Conservation (phyloP, 2,329 filamentous ascomycete genomes). For the Raffaelea deltoideospora region DNA sequence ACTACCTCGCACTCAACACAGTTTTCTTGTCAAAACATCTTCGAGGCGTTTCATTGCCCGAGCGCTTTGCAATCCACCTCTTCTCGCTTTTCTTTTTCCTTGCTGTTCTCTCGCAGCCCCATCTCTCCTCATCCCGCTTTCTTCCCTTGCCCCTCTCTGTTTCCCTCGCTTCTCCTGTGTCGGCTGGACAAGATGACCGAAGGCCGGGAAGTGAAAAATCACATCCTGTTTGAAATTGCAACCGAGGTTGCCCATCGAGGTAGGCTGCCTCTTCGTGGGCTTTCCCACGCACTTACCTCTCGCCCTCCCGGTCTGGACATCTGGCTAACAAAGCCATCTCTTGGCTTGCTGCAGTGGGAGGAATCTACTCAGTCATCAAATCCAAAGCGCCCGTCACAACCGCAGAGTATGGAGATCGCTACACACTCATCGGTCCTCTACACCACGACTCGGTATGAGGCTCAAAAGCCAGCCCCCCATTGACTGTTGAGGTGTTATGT, state of each 20-base stretch:
- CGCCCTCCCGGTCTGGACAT: too few species aligned
- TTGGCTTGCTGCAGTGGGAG: conserved; percentile 72
- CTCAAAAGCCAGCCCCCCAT: background rate
- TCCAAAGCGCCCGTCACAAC: conserved; percentile 97
- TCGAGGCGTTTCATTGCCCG: too few species aligned
- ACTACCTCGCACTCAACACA: too few species aligned
- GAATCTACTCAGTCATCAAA: conserved; percentile 98
- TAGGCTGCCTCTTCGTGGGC: too few species aligned
- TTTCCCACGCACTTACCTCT: too few species aligned
- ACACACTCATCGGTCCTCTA: conserved; percentile 87
- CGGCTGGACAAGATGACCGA: too few species aligned
- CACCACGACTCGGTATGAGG: conserved; percentile 76
- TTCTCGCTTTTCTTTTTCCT: too few species aligned
- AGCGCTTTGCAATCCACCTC: too few species aligned
- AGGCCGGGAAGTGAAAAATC: conserved; percentile 85
- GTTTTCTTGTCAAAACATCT: background rate
- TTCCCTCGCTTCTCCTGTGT: background rate
- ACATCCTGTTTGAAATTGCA: conserved; percentile 90
- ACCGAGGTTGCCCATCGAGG: conserved; percentile 96
- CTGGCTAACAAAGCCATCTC: too few species aligned
- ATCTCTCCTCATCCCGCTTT: too few species aligned
- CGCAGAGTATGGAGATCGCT: conserved; percentile 94
- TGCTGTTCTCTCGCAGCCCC: too few species aligned
- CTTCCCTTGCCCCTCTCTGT: background rate
- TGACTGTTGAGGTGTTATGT: background rate